A percentile compares a stretch with the other conserved stretches of the same genome.
phyloP scores from a whole-genome alignment of 2,329 filamentous ascomycete species.

The Aspergillus fumigatiaffinis region DNA sequence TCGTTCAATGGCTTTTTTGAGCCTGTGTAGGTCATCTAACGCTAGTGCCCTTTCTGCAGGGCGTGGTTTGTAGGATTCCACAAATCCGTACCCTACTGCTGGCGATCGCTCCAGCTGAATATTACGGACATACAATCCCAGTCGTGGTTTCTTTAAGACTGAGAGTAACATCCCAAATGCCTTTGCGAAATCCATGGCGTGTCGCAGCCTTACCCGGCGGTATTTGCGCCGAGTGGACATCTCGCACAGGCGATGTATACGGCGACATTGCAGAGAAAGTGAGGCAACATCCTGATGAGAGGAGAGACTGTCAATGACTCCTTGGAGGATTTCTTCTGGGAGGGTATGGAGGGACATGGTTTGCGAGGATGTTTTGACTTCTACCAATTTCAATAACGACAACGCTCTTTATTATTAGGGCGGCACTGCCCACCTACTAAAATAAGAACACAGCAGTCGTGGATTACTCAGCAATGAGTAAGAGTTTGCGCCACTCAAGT shows the following conservation, averaged over 20 bases:
- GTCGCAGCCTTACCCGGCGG: background rate
- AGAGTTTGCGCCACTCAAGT: background rate
- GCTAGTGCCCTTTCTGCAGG: background rate
- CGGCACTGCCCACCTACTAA: too few relatives aligned
- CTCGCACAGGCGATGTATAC: background rate
- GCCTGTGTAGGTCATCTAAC: background rate
- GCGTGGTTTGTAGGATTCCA: background rate
- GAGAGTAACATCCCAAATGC: background rate
- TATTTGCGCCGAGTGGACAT: background rate
- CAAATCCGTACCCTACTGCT: background rate
- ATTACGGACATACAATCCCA: background rate
- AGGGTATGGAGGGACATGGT: background rate
- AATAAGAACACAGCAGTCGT: background rate
- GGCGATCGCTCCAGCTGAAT: background rate
- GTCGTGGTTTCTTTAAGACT: background rate
- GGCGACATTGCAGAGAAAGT: background rate
- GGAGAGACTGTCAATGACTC: background rate
- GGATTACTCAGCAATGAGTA: background rate
- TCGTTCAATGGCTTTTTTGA: background rate
- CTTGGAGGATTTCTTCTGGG: background rate
- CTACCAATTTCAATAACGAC: background rate
- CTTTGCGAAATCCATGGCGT: constrained; percentile 8
- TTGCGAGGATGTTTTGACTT: background rate
- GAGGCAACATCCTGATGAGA: background rate
- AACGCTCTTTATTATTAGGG: background rate